These are phyloP conservation scores for Odontarrhena argentea DNA, from an alignment of 345 rosid species.

Conservation along the genomic window DNA sequence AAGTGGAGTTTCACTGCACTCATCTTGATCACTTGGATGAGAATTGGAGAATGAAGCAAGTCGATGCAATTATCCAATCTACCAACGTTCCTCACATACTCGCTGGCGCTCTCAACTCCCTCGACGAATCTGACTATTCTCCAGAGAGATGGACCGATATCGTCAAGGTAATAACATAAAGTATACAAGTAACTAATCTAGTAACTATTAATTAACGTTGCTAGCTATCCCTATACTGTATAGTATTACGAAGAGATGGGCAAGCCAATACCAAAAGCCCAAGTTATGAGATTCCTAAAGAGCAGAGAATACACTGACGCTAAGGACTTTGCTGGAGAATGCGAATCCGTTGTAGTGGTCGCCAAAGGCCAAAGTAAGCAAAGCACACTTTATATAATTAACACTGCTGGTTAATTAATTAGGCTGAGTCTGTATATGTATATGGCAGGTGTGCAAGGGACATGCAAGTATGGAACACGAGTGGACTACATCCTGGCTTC, in stretches of 20 bases:
- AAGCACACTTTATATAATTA: neutral
- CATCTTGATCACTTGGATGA: conserved; percentile 92
- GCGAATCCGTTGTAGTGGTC: conserved; percentile 82
- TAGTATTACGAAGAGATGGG: conserved; percentile 94
- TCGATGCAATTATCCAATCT: conserved; percentile 67
- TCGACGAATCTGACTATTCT: conserved; percentile 82
- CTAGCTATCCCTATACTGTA: neutral
- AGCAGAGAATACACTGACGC: conserved; percentile 75
- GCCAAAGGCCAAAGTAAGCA: conserved; percentile 93
- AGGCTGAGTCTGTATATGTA: neutral
- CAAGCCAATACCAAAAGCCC: conserved; percentile 86
- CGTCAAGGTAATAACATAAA: conserved; percentile 54
- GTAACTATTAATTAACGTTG: conserved; percentile 6
- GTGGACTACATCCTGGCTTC: conserved; percentile 89
- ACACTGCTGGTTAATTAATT: no score
- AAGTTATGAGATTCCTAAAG: conserved; percentile 85
- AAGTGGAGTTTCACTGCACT: conserved; percentile 85
- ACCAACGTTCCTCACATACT: conserved; percentile 68
- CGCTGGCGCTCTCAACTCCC: conserved; percentile 86
- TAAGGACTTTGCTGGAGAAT: conserved; percentile 90
- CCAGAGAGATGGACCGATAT: conserved; percentile 84
- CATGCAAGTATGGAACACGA: conserved; percentile 95
- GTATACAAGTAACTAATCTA: neutral
- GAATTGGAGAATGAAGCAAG: conserved; percentile 93
- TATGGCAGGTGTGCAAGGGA: conserved; percentile 84